Evolutionary conservation across 352 stramenopile species (phyloP).

Genomic region (Phytophthora vignae): DNA sequence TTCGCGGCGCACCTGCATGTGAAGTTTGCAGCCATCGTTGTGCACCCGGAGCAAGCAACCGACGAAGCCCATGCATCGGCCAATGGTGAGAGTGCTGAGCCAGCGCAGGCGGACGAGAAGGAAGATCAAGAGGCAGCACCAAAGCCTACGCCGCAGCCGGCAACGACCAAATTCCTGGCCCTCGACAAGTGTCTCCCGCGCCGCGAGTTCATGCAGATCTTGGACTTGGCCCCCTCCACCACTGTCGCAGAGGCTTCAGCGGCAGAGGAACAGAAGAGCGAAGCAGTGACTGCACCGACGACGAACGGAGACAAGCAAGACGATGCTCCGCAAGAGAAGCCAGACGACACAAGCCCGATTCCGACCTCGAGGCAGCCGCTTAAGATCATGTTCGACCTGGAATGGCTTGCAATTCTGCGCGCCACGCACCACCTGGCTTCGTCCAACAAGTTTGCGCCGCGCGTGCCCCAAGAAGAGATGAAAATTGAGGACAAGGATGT

Average conservation of each 20-base stretch:
- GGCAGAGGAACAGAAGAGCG: conserved; percentile 9
- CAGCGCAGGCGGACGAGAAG: conserved; percentile 4
- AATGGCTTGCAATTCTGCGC: conserved; percentile 95
- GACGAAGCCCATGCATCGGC: neutral
- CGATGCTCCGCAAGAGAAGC: conserved; percentile 1
- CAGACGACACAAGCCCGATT: neutral
- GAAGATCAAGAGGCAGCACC: conserved; percentile 11
- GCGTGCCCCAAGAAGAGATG: conserved; percentile 79
- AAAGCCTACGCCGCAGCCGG: conserved; percentile 16
- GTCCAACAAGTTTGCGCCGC: conserved; percentile 62
- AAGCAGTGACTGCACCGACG: neutral
- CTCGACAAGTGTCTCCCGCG: conserved; percentile 99
- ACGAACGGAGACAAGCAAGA: conserved; percentile 14
- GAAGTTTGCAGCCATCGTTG: conserved; percentile 97
- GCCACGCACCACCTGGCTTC: conserved; percentile 92
- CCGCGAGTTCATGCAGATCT: conserved; percentile 95
- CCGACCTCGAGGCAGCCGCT: conserved; percentile 24
- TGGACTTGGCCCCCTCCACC: conserved; percentile 66
- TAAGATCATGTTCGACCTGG: conserved; percentile 93
- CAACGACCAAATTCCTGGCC: conserved; percentile 66
- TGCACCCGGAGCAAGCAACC: conserved; percentile 57
- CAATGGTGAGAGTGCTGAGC: conserved; percentile 4
- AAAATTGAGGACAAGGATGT: conserved; percentile 83
- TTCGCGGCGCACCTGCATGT: conserved; percentile 99
- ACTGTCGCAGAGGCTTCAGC: conserved; percentile 2